Percentiles rank a stretch among this genome's conserved stretches.
Conservation (phyloP, 306 rosid species). For the Dalbergia cultrata region DNA sequence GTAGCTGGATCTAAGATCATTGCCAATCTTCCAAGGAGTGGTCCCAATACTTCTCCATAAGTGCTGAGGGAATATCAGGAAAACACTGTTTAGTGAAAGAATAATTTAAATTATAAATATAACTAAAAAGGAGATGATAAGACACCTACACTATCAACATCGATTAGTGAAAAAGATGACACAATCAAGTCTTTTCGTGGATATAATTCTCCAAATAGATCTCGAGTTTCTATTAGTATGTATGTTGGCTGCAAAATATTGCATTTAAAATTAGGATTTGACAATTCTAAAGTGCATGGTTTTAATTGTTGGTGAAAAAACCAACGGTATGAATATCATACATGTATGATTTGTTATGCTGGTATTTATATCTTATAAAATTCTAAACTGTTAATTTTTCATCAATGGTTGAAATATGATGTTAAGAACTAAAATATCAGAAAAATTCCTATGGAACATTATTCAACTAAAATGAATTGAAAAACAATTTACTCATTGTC, state of each 20-base stretch:
- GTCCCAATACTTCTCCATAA: conserved; percentile 65
- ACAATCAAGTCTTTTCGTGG: conserved; percentile 11
- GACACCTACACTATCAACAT: conserved; percentile 3
- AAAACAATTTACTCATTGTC: not conserved
- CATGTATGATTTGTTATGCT: too few relatives aligned
- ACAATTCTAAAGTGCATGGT: too few relatives aligned
- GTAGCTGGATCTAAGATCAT: conserved; percentile 50
- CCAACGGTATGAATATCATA: too few relatives aligned
- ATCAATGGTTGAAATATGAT: not conserved
- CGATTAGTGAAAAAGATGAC: not conserved
- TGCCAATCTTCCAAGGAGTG: conserved; percentile 60
- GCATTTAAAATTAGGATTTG: not conserved
- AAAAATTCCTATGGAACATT: not conserved
- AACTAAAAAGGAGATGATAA: conserved; percentile 1
- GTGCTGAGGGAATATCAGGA: conserved; percentile 51
- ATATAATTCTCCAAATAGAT: conserved; percentile 1
- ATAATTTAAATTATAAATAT: conserved; percentile 34
- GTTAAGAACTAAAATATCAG: not conserved
- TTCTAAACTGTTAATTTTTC: too few relatives aligned
- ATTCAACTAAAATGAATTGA: conserved; percentile 27
- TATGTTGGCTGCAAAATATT: conserved; percentile 18
- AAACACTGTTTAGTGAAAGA: conserved; percentile 21
- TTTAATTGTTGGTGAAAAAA: too few relatives aligned
- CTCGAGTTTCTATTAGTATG: conserved; percentile 8
- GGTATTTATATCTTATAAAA: too few relatives aligned